Conservation (phyloP, 352 stramenopile genomes). For the Phytophthora rubi region DNA sequence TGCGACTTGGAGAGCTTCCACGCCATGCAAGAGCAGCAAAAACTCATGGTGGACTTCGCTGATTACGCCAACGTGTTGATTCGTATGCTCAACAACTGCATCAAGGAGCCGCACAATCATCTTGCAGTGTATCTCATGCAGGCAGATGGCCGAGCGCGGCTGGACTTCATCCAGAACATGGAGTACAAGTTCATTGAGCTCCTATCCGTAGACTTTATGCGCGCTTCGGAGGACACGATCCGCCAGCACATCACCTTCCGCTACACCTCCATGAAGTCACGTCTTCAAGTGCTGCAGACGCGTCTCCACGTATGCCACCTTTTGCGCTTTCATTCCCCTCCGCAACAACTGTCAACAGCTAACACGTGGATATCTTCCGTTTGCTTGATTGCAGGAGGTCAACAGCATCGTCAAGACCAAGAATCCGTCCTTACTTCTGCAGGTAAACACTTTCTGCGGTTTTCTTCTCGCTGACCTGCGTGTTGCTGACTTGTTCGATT, state of each 20-base stretch:
- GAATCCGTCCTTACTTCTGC: slow-evolving; percentile 93
- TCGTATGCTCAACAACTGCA: slow-evolving; percentile 96
- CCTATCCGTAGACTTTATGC: slow-evolving; percentile 91
- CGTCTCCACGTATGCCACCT: slow-evolving; percentile 73
- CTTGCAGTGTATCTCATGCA: slow-evolving; percentile 95
- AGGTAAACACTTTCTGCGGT: slow-evolving; percentile 57
- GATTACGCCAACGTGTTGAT: slow-evolving; percentile 95
- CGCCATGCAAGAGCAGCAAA: slow-evolving; percentile 94
- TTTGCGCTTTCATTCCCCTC: neutral
- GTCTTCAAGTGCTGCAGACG: slow-evolving; percentile 91
- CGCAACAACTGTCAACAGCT: neutral
- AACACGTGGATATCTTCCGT: slow-evolving; percentile 11
- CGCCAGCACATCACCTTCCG: slow-evolving; percentile 94
- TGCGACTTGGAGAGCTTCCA: slow-evolving; percentile 90
- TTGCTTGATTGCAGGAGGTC: slow-evolving; percentile 68
- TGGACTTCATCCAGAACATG: slow-evolving; percentile 97
- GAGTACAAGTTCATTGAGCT: slow-evolving; percentile 97
- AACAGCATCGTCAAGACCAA: slow-evolving; percentile 96
- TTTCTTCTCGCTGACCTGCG: neutral
- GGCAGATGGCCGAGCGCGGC: slow-evolving; percentile 85
- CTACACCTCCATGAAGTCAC: slow-evolving; percentile 95
- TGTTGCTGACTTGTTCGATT: slow-evolving; percentile 20
- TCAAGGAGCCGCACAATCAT: slow-evolving; percentile 95
- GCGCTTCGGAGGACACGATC: slow-evolving; percentile 89
- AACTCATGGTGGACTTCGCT: slow-evolving; percentile 95